Base-by-base conservation (phyloP, 805 yeast species). In the Lipomyces lipofer region DNA sequence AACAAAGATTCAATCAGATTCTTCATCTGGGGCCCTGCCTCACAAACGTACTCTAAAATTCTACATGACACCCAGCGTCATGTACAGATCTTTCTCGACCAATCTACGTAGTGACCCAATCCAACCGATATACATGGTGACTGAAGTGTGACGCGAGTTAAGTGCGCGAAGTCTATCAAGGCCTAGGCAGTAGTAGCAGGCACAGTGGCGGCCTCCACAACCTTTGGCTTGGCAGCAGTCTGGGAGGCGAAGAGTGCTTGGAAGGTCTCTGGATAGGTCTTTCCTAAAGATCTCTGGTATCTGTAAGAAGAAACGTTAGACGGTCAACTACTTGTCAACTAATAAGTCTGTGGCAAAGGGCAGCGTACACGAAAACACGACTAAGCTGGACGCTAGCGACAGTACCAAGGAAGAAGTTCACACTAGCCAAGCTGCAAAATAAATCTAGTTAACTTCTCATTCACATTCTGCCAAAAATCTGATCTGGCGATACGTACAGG, bases 351-450 rank as follows among this genome's bases (percentile, higher is more conserved):
- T 6, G 15, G 9, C 17, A 25, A 15, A 4, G 19, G 13, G n/a
- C n/a, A 15, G 25, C 54, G 3, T 54, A 58, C 52, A 19, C 17
- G 43, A 40, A 76, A 51, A 92, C 80, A 73, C 99, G 82, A 43
- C 73, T 66, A 35, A 94, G 72, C 76, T 92, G 98, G 69, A 77
- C 82, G 28, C 92, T 87, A 1, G 98, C 97, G 45, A 95, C 96
- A 29, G 84, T 75, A 24, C 95, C 96, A 51, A 92, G 75, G 79
- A 94, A 92, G 77, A 90, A 89, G 74, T 92, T 92, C 52, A 92
- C 99, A 27, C 92, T 82, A 3, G 98, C 99, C 63, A 94, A 78
- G 43, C 58, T 53, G 47, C 30, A 17, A 28, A n/a, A 35, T 24
- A 1, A 2, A 24, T 35, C 9, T 4, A 13, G 33, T 43, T 10